A percentile compares a stretch with the other conserved stretches of the same genome.
Conservation (phyloP, 2,329 filamentous ascomycete genomes). For the Metarhizium anisopliae region DNA sequence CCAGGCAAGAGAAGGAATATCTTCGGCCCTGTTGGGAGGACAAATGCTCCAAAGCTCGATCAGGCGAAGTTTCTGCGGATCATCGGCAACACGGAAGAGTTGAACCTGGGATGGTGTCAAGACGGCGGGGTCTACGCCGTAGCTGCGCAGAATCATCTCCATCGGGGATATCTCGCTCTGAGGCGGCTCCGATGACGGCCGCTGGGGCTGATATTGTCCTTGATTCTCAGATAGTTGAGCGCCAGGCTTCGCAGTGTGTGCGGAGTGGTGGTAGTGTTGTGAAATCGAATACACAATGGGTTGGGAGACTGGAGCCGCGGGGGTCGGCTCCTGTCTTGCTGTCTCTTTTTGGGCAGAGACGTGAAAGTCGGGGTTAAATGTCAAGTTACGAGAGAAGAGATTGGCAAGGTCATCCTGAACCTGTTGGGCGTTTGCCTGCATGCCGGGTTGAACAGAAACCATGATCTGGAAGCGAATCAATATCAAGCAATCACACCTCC, state of each 20-base stretch:
- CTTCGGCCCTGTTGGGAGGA: conserved; percentile 51
- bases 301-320: conserved; percentile 17
- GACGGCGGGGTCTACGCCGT: conserved; percentile 60
- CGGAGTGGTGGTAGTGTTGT: conserved; percentile 76
- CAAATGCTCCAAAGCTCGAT: conserved; percentile 81
- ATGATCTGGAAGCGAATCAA: conserved; percentile 17
- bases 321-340: conserved; percentile 19
- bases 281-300: conserved; percentile 64
- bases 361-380: conserved; percentile 39
- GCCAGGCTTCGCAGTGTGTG: conserved; percentile 42
- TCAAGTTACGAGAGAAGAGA: conserved; percentile 71
- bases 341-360: conserved; percentile 13
- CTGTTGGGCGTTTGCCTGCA: conserved; percentile 34
- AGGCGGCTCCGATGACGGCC: conserved; percentile 42
- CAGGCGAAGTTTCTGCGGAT: conserved; percentile 62
- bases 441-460: conserved; percentile 22
- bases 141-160: conserved; percentile 50
- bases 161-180: conserved; percentile 39
- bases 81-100: conserved; percentile 68
- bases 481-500: neutral
- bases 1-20: conserved; percentile 45
- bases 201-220: conserved; percentile 26
- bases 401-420: conserved; percentile 74
- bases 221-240: conserved; percentile 17
- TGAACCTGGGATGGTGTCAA: conserved; percentile 68